These are phyloP conservation scores for Sclerotiophoma versabilis DNA, from an alignment of 2,329 filamentous ascomycete species.

Conservation along the genomic window DNA sequence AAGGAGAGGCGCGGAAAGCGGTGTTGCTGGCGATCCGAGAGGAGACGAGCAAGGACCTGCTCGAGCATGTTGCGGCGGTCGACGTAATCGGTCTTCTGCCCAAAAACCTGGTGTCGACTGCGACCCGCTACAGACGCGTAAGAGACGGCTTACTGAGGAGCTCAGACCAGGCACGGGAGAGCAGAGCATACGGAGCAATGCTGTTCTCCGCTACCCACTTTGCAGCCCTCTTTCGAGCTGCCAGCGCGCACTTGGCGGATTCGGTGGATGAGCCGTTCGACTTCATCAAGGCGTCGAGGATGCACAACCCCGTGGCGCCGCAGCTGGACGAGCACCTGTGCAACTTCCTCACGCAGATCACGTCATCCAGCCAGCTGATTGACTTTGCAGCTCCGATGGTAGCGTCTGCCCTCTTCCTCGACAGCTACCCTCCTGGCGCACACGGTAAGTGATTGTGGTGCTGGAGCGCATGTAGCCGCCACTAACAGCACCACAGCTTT, in stretches of 20 bases:
- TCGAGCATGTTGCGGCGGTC: not conserved
- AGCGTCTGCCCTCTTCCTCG: slow-evolving; percentile 31
- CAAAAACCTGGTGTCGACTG: not conserved
- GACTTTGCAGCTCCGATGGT: slow-evolving; percentile 33
- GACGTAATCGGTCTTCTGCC: not conserved
- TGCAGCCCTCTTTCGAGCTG: not conserved
- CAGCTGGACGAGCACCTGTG: not conserved
- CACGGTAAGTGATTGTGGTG: not conserved
- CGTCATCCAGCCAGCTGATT: slow-evolving; percentile 14
- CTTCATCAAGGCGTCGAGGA: not conserved
- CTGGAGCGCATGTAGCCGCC: too few species aligned
- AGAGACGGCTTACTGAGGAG: not conserved
- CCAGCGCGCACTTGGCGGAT: not conserved
- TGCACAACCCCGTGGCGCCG: not conserved
- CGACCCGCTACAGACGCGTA: not conserved
- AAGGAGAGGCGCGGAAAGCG: not conserved
- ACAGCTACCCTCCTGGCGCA: slow-evolving; percentile 30
- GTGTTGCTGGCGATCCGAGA: not conserved
- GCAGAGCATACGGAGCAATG: not conserved
- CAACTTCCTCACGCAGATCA: slow-evolving; percentile 27
- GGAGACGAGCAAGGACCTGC: not conserved
- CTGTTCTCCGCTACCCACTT: not conserved
- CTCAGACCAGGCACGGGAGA: not conserved
- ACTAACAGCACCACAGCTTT: not conserved
- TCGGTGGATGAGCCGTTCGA: not conserved